Evolutionary conservation across 805 yeast species (phyloP).

Genomic region (Wickerhamiella parazyma): DNA sequence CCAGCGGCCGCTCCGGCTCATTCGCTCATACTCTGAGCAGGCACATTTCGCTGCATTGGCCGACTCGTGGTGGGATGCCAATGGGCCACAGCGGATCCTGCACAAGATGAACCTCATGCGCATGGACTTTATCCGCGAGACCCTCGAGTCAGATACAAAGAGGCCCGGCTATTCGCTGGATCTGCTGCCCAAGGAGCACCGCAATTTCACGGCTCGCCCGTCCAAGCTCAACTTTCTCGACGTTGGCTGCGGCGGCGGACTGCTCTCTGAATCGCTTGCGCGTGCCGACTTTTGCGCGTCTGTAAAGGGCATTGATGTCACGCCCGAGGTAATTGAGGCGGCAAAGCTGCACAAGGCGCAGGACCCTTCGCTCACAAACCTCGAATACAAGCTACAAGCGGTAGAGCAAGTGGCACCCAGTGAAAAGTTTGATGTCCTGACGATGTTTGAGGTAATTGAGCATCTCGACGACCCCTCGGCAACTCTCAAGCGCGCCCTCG

Average conservation of each 20-base stretch:
- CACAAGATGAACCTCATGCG: conserved; percentile 89
- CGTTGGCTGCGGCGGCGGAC: conserved; percentile 98
- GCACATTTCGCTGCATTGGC: conserved; percentile 79
- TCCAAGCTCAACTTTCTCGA: conserved; percentile 55
- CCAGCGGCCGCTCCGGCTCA: no score
- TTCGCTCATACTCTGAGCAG: conserved; percentile 33
- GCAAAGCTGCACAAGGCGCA: conserved; percentile 53
- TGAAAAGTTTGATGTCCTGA: conserved; percentile 57
- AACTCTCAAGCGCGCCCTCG: conserved; percentile 54
- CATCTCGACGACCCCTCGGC: conserved; percentile 80
- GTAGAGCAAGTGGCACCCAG: conserved; percentile 41
- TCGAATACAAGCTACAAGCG: conserved; percentile 47
- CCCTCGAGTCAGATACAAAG: conserved; percentile 37
- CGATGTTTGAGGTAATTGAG: conserved; percentile 89
- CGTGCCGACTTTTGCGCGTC: conserved; percentile 43
- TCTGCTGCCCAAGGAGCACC: conserved; percentile 40
- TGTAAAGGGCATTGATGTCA: conserved; percentile 77
- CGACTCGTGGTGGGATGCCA: conserved; percentile 94
- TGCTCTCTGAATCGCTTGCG: conserved; percentile 75
- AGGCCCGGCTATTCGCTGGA: conserved; percentile 51
- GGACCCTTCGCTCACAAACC: conserved; percentile 53
- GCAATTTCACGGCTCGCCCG: conserved; percentile 12
- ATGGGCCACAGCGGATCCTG: conserved; percentile 83
- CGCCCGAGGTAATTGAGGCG: conserved; percentile 66
- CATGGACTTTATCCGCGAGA: conserved; percentile 69